phyloP scores from a whole-genome alignment of 2,329 filamentous ascomycete species.

The Exophiala mesophila region DNA sequence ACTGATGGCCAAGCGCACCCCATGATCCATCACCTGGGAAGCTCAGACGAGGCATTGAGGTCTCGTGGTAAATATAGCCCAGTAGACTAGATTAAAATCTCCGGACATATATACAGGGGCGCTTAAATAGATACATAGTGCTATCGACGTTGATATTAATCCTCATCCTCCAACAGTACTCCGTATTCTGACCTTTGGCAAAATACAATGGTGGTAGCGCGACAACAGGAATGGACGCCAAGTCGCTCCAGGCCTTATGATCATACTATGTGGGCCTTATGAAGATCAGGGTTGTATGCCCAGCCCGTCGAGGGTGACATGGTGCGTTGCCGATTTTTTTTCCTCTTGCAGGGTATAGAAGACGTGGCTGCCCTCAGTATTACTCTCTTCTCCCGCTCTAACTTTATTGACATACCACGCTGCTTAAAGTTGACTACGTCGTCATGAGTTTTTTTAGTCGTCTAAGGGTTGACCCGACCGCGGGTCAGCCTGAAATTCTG shows the following conservation, averaged over 20 bases:
- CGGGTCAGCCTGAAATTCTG: neutral
- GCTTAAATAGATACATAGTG: too few relatives aligned
- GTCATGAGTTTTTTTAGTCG: neutral
- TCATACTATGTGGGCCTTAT: neutral
- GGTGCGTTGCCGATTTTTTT: neutral
- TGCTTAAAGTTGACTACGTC: neutral
- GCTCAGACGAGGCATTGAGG: neutral
- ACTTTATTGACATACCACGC: neutral
- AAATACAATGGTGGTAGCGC: neutral
- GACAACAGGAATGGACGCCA: neutral
- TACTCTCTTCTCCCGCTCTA: neutral
- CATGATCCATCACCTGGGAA: neutral
- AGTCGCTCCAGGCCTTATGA: neutral
- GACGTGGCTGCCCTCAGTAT: neutral
- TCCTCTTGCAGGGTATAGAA: neutral
- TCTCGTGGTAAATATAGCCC: neutral
- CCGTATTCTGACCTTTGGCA: neutral
- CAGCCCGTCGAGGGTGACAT: neutral
- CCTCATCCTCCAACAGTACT: too few relatives aligned
- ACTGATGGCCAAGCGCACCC: too few relatives aligned
- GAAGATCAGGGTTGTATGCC: neutral
- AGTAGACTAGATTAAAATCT: too few relatives aligned
- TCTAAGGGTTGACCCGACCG: neutral
- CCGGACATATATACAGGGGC: too few relatives aligned
- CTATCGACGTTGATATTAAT: too few relatives aligned